Evolutionary conservation across 2,329 filamentous ascomycete species (phyloP).

Genomic region (Aspergillus clavatus): DNA sequence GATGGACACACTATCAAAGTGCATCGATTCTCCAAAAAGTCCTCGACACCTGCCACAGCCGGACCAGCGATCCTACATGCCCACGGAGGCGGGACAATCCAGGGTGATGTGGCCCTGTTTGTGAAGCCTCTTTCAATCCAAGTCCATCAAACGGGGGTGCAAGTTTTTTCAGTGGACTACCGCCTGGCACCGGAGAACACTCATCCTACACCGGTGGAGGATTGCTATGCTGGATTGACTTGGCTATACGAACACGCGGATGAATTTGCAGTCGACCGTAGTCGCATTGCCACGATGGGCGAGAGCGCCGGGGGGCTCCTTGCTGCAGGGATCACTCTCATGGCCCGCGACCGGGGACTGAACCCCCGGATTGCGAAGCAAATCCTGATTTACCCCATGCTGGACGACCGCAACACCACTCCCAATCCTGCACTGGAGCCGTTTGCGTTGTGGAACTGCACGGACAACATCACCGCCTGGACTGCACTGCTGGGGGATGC

Average conservation of each 20-base stretch:
- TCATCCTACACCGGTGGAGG: slow-evolving; percentile 20
- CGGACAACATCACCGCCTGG: slow-evolving; percentile 43
- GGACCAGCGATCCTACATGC: slow-evolving; percentile 19
- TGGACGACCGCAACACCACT: slow-evolving; percentile 41
- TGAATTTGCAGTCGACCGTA: slow-evolving; percentile 40
- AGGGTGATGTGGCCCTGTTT: slow-evolving; percentile 14
- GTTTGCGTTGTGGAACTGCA: slow-evolving; percentile 34
- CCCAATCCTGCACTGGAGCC: slow-evolving; percentile 31
- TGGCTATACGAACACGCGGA: slow-evolving; percentile 37
- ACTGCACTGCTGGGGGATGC: slow-evolving; percentile 36
- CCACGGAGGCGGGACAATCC: slow-evolving; percentile 25
- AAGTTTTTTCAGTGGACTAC: slow-evolving; percentile 25
- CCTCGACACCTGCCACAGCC: background rate
- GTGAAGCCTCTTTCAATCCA: slow-evolving; percentile 7
- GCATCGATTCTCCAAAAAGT: slow-evolving; percentile 13
- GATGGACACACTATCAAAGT: slow-evolving; percentile 19
- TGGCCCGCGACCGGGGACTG: slow-evolving; percentile 32
- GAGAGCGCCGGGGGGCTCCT: slow-evolving; percentile 44
- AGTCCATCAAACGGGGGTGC: slow-evolving; percentile 16
- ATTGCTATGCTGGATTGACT: slow-evolving; percentile 27
- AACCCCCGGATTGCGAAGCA: slow-evolving; percentile 35
- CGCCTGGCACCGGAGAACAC: slow-evolving; percentile 23
- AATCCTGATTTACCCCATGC: slow-evolving; percentile 46
- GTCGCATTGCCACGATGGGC: slow-evolving; percentile 40
- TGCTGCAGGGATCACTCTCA: slow-evolving; percentile 36